phyloP scores from a whole-genome alignment of 2,329 filamentous ascomycete species.

The Aureobasidium sp. region DNA sequence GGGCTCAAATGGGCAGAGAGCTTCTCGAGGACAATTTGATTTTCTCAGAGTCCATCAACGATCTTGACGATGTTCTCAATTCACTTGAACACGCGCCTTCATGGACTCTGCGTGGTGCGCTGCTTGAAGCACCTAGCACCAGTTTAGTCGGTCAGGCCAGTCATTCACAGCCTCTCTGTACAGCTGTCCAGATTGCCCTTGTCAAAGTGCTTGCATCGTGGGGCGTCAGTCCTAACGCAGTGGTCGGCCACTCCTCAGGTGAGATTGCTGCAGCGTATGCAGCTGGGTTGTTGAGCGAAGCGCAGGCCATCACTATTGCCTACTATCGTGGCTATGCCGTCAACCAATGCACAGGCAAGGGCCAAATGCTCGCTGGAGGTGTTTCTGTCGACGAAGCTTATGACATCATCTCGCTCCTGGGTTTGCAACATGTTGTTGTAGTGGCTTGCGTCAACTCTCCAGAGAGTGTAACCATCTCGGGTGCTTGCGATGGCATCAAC shows the following conservation, averaged over 20 bases:
- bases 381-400: too few relatives aligned
- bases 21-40: background rate
- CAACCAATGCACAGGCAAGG: too few relatives aligned
- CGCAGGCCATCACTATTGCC: background rate
- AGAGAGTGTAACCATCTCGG: background rate
- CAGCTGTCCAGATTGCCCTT: background rate
- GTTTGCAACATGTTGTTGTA: too few relatives aligned
- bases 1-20: background rate
- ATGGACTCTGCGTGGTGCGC: background rate
- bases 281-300: constrained; percentile 8
- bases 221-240: constrained; percentile 17
- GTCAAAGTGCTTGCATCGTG: background rate
- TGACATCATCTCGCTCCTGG: too few relatives aligned
- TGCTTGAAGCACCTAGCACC: background rate
- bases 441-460: background rate
- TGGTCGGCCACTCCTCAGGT: constrained; percentile 25
- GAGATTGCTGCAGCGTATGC: constrained; percentile 27
- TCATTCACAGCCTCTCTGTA: background rate
- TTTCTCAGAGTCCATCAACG: background rate
- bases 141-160: background rate
- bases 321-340: background rate
- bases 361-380: too few relatives aligned
- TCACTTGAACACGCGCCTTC: background rate
- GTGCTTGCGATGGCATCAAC: background rate
- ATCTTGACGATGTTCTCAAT: background rate